Base-by-base conservation (phyloP, 1,284 basidiomycete genomes). In the Marasmius sp. region DNA sequence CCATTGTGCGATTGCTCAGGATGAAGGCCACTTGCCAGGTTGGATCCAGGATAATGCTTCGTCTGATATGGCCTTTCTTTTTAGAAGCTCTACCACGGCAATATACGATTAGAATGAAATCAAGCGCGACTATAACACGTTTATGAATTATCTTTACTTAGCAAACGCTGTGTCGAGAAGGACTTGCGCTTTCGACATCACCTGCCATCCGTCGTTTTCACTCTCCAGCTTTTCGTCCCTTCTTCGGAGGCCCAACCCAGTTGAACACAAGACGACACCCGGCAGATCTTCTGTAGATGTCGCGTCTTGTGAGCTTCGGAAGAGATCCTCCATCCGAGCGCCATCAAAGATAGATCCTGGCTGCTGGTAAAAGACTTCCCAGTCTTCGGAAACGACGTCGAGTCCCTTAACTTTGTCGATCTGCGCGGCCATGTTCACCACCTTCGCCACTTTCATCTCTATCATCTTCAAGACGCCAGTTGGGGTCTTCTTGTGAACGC, bases 141-240 rank as follows among this genome's bases (percentile, higher is more conserved):
- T n/a, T n/a, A n/a, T n/a, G n/a, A n/a, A n/a, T n/a, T n/a, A n/a
- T n/a, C 43, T 5, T 45, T 34, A 33, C 38, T 37, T 41, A 5
- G 11, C 22, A 20, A 62, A 59, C 37, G 51, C 51, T 20, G 41
- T 47, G 33, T 58, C 51, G 27, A 59, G 43, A 10, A 56, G 34
- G 16, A 59, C 57, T 39, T 62, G 56, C 33, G 57, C n/a, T 38
- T 56, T 62, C 45, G 59, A 36, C 22, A 62, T 20, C 34, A 62
- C 43, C 37, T 43, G 20, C 27, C 33, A 37, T 10, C 53, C 45
- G 11, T 33, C 37, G n/a, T 34, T n/a, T 9, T 45, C 51, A 18
- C 14, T 36, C 18, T 38, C 20, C 11, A 45, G 27, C 41, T 48
- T 36, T 4, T 14, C 20, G 10, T 59, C 57, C 47, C 33, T 53